These are phyloP conservation scores for Cystofilobasidium macerans DNA, from an alignment of 768 basidiomycete genomes.

Conservation along the genomic window DNA sequence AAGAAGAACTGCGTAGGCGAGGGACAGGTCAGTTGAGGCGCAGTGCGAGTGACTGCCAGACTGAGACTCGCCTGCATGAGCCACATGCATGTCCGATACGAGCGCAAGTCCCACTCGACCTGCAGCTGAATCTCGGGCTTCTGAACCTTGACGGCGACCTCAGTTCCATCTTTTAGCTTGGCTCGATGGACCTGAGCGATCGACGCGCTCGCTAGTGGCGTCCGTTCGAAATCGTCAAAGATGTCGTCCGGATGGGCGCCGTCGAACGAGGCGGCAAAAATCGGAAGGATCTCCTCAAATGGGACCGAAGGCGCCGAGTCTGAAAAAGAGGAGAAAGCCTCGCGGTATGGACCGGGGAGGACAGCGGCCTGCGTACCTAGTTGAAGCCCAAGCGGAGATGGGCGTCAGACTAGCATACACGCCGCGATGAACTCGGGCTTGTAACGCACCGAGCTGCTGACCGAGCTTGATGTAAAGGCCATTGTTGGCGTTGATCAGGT, in stretches of 20 bases:
- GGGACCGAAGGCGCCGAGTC: conserved; percentile 74
- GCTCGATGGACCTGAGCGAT: conserved; percentile 89
- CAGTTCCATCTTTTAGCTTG: conserved; percentile 42
- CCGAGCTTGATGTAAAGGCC: conserved; percentile 80
- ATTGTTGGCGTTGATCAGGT: conserved; percentile 53
- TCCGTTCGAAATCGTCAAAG: conserved; percentile 65
- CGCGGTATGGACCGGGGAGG: conserved; percentile 68
- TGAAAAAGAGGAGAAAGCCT: conserved; percentile 69
- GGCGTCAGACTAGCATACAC: conserved; percentile 33
- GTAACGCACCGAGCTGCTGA: not conserved
- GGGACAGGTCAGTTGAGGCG: too few relatives aligned
- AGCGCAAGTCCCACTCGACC: conserved; percentile 49
- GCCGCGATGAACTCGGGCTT: not conserved
- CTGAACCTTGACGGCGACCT: conserved; percentile 86
- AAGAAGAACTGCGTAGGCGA: conserved; percentile 50
- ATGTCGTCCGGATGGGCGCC: conserved; percentile 52
- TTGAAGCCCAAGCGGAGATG: conserved; percentile 47
- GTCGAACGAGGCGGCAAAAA: conserved; percentile 41
- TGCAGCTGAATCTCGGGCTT: conserved; percentile 41
- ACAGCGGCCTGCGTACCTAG: conserved; percentile 77
- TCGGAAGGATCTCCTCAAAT: conserved; percentile 7
- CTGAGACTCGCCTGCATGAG: conserved; percentile 29
- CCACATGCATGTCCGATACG: conserved; percentile 40
- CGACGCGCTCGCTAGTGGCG: conserved; percentile 73
- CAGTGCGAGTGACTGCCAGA: too few relatives aligned